Percentiles rank a stretch among this genome's conserved stretches.
phyloP scores from a whole-genome alignment of 805 yeast species.

The Wickerhamomyces canadensis region DNA sequence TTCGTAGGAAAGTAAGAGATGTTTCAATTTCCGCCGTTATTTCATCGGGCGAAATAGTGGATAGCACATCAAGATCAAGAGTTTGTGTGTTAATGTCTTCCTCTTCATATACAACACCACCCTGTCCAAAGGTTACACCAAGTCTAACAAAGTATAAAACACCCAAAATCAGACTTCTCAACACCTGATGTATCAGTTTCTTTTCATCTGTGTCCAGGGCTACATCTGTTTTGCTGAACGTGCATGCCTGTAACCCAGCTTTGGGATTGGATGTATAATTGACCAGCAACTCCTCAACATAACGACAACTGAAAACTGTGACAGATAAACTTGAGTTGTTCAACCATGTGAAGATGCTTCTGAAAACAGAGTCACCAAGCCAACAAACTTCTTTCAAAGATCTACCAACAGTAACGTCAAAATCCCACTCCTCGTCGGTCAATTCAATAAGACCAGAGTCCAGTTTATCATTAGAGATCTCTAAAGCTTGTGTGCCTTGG shows the following conservation, averaged over 20 bases:
- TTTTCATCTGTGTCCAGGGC: not conserved
- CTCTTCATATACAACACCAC: conserved; percentile 65
- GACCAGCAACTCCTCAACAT: conserved; percentile 54
- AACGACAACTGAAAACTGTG: conserved; percentile 70
- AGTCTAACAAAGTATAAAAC: conserved; percentile 48
- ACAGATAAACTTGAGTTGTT: conserved; percentile 70
- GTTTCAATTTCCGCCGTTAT: conserved; percentile 25
- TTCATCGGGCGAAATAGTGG: conserved; percentile 19
- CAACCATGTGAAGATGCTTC: conserved; percentile 66
- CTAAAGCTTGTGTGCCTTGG: conserved; percentile 87
- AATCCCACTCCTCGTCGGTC: conserved; percentile 37
- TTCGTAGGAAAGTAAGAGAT: conserved; percentile 29
- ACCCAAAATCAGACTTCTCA: conserved; percentile 47
- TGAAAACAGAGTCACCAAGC: conserved; percentile 48
- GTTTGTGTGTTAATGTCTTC: conserved; percentile 67
- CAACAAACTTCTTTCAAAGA: conserved; percentile 39
- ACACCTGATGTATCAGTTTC: conserved; percentile 41
- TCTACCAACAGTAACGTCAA: conserved; percentile 37
- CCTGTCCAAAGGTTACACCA: conserved; percentile 39
- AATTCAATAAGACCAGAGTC: conserved; percentile 71
- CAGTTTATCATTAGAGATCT: conserved; percentile 60
- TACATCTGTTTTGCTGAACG: conserved; percentile 3
- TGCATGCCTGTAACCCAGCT: conserved; percentile 9
- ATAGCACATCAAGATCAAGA: conserved; percentile 46
- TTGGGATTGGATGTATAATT: conserved; percentile 28